These are phyloP conservation scores for Echium plantagineum DNA, from an alignment of 257 asterid genomes.

Conservation along the genomic window DNA sequence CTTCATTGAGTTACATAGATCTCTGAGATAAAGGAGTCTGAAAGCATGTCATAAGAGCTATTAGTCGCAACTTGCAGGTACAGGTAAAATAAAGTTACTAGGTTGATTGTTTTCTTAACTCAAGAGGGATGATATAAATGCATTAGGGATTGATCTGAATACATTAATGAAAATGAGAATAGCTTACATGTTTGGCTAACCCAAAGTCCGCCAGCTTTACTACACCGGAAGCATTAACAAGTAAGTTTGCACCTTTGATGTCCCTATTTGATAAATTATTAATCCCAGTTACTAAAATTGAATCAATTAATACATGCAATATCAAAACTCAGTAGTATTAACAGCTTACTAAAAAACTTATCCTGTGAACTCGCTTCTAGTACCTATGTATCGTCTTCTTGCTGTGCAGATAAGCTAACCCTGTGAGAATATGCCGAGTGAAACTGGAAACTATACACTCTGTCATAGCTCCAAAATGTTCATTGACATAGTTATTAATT, in stretches of 20 bases:
- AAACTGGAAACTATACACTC: conserved; percentile 73
- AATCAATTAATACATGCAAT: background rate
- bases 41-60: too few species aligned
- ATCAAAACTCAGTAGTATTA: background rate
- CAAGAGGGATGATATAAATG: too few species aligned
- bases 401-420: conserved; percentile 81
- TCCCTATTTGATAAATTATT: conserved; percentile 40
- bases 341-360: too few species aligned
- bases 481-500: conserved; percentile 50
- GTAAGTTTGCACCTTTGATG: conserved; percentile 90
- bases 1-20: too few species aligned
- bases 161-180: background rate
- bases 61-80: too few species aligned
- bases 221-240: conserved; percentile 69
- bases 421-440: conserved; percentile 81
- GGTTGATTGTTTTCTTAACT: too few species aligned
- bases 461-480: conserved; percentile 72
- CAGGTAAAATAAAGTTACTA: too few species aligned
- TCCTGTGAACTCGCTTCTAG: background rate
- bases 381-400: conserved; percentile 80
- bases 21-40: too few species aligned
- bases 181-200: conserved; percentile 78
- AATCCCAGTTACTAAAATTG: conserved; percentile 6
- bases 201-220: conserved; percentile 96
- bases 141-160: too few species aligned